Evolutionary conservation across 768 basidiomycete species (phyloP).

Genomic region (Floccularia luteovirens): DNA sequence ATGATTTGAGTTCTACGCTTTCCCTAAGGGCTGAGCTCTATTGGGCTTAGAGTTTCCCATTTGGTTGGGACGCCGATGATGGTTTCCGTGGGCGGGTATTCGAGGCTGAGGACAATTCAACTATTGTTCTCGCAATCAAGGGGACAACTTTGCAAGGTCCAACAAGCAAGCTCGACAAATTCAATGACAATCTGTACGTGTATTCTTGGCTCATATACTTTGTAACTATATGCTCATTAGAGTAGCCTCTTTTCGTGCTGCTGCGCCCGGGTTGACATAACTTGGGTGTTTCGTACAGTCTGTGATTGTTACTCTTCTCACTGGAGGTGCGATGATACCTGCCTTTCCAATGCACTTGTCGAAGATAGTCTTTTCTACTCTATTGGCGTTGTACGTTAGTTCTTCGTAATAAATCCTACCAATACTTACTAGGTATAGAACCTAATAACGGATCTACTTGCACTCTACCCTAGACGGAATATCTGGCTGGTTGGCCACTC

Average conservation of each 20-base stretch:
- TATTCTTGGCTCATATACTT: not conserved
- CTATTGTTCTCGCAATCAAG: slow-evolving; percentile 85
- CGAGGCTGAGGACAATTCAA: slow-evolving; percentile 67
- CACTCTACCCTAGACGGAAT: slow-evolving; percentile 73
- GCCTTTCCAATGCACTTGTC: slow-evolving; percentile 77
- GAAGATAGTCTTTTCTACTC: slow-evolving; percentile 92
- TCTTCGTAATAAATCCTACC: too few relatives aligned
- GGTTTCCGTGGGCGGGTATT: slow-evolving; percentile 93
- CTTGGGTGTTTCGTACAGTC: slow-evolving; percentile 80
- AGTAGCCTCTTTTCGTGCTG: slow-evolving; percentile 77
- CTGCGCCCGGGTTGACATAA: slow-evolving; percentile 83
- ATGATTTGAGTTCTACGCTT: slow-evolving; percentile 8
- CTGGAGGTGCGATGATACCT: slow-evolving; percentile 72
- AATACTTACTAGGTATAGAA: slow-evolving; percentile 40
- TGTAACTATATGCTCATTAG: not conserved
- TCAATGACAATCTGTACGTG: slow-evolving; percentile 73
- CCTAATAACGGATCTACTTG: slow-evolving; percentile 80
- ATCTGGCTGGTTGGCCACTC: slow-evolving; percentile 91
- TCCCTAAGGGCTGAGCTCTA: slow-evolving; percentile 1
- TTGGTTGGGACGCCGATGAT: slow-evolving; percentile 68
- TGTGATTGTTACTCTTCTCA: slow-evolving; percentile 77
- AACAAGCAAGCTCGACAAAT: slow-evolving; percentile 87
- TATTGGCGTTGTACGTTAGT: slow-evolving; percentile 63
- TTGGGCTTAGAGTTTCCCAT: slow-evolving; percentile 59
- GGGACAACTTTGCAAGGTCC: slow-evolving; percentile 77